Percentiles rank a stretch among this genome's conserved stretches.
Conservation (phyloP, 768 basidiomycete genomes). For the Galerina marginata region DNA sequence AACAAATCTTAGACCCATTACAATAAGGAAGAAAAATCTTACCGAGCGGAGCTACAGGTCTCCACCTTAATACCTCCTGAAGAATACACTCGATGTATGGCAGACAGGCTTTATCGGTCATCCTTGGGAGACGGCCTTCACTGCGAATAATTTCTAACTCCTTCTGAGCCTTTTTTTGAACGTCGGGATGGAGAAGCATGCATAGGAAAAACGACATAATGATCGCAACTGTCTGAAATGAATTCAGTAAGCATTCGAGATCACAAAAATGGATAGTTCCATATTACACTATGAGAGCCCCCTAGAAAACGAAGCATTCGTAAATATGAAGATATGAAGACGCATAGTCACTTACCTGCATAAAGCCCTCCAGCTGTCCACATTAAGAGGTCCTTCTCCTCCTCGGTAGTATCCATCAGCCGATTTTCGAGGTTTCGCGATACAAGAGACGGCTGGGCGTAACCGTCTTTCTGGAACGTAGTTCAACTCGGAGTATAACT, state of each 20-base stretch:
- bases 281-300: background rate
- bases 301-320: background rate
- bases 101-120: background rate
- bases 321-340: too few species aligned
- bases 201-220: background rate
- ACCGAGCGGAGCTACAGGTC: background rate
- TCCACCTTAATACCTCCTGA: background rate
- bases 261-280: background rate
- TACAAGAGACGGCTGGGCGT: background rate
- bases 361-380: constrained; percentile 10
- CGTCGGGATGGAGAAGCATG: background rate
- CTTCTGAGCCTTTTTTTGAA: background rate
- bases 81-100: constrained; percentile 5
- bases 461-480: background rate
- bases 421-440: background rate
- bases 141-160: background rate
- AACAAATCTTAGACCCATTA: background rate
- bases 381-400: constrained; percentile 6
- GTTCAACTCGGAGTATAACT: too few species aligned
- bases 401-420: background rate
- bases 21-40: background rate
- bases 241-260: background rate
- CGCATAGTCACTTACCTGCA: background rate
- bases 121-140: background rate
- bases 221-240: background rate